Evolutionary conservation across 257 asterid species (phyloP).

Genomic region (Salvia rosmarinus): DNA sequence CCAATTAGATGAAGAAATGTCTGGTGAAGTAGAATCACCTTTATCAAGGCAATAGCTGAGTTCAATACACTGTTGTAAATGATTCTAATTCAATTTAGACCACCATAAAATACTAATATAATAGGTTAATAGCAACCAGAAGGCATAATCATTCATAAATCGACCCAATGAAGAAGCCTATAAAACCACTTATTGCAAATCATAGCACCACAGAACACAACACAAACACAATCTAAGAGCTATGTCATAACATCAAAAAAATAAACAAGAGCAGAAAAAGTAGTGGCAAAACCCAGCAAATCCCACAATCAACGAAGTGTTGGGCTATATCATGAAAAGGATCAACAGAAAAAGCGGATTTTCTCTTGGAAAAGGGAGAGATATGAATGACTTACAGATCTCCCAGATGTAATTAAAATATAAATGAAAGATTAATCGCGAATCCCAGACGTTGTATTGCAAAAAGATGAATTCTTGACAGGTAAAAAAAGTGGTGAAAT

Average conservation of each 20-base stretch:
- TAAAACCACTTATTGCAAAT: neutral
- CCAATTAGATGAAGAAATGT: neutral
- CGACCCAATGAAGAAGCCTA: neutral
- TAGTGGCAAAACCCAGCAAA: slow-evolving; percentile 16
- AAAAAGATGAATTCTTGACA: slow-evolving; percentile 22
- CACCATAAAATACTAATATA: neutral
- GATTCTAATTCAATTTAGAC: neutral
- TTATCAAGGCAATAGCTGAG: neutral
- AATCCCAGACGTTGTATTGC: neutral
- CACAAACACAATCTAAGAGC: too few species aligned
- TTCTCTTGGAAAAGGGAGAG: neutral
- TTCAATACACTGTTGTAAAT: neutral
- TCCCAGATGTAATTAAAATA: too few species aligned
- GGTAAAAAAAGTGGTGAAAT: slow-evolving; percentile 3
- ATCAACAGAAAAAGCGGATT: too few species aligned
- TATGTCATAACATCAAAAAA: slow-evolving; percentile 3
- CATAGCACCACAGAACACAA: slow-evolving; percentile 7
- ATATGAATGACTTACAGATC: slow-evolving; percentile 28
- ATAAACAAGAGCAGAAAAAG: too few species aligned
- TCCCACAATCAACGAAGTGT: neutral
- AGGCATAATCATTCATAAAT: neutral
- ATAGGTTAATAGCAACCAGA: neutral
- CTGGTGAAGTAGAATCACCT: neutral
- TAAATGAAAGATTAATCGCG: slow-evolving; percentile 2
- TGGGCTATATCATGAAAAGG: neutral